A percentile compares a stretch with the other conserved stretches of the same genome.
Conservation (phyloP, 257 asterid species). For the Gardenia jasminoides region DNA sequence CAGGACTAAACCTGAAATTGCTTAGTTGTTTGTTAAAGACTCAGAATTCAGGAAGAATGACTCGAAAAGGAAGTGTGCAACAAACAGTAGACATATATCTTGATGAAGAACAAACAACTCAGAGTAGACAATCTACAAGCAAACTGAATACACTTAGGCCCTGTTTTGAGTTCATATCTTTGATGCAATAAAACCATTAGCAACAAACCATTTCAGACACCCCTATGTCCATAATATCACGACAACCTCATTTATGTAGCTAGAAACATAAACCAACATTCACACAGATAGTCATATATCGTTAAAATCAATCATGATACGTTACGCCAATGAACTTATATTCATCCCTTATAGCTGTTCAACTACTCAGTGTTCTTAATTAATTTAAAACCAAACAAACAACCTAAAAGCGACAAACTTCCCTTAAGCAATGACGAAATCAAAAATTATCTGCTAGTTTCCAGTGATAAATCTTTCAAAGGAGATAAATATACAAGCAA, state of each 20-base stretch:
- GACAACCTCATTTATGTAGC: background rate
- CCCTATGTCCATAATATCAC: background rate
- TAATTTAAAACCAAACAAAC: background rate
- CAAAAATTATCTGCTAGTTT: too few relatives aligned
- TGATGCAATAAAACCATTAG: background rate
- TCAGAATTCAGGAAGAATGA: background rate
- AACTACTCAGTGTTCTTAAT: background rate
- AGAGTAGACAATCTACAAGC: background rate
- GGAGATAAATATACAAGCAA: too few relatives aligned
- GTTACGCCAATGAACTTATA: background rate
- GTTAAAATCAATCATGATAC: background rate
- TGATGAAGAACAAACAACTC: background rate
- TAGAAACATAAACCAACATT: background rate
- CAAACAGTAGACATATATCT: background rate
- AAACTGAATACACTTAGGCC: background rate
- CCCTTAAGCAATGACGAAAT: too few relatives aligned
- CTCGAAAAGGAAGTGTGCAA: background rate
- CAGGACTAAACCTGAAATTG: background rate
- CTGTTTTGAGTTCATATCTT: background rate
- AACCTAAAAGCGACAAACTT: background rate
- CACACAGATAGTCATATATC: background rate
- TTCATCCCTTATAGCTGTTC: background rate
- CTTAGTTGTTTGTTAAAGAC: background rate
- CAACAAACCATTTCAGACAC: background rate
- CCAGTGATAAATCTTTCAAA: too few relatives aligned